Evolutionary conservation across 2,329 filamentous ascomycete genomes (phyloP), one percentile per base, ranked within the genome.

Genomic region (Emericellopsis cladophorae): DNA sequence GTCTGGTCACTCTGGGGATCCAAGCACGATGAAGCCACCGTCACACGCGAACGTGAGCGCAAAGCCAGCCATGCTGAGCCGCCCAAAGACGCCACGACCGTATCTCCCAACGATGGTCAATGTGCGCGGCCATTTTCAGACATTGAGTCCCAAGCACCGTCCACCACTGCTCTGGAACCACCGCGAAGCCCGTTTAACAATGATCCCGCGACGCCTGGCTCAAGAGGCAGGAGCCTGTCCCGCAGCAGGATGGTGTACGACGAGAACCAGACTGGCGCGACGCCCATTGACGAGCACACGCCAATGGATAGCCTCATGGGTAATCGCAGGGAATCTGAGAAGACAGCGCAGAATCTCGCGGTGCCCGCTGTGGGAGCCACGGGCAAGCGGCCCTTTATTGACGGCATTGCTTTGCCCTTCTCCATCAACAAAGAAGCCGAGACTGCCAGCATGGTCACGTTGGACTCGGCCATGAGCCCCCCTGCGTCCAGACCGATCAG

Each of bases 1-100:
- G 64, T 95, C 48, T 96, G 90, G 90, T 84, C 79, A 39, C 68
- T 81, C 2, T 93, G 88, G 84, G 88, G 86, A 12, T 89, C 82
- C 36, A 93, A 84, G 55, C 87, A 95, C 54, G 92, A 96, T 54
- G 75, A 90, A 57, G 70, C 70, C 46, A 84, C 83, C 0, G 70
- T 93, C 4, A 64, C 68, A 37, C 65, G 75, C 4, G 75, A 80
- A 54, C 57, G 72, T 40, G 67, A 70, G 46, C 26, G 26, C 26
- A 29, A 29, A 29, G 69, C 70, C 1, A 66, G 68, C 3, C 59
- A 61, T 43, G 68, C 69, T 1, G 66, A 68, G 2, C 59, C 61
- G 43, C 51, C 57, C 22, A 51, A 55, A 2, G 54, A 53, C 15
- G 43, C 48, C 1, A 48, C 51, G 22, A 48, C 53, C 35, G 61